Conservation (phyloP, 257 asterid species). For the Leonotis leonurus region DNA sequence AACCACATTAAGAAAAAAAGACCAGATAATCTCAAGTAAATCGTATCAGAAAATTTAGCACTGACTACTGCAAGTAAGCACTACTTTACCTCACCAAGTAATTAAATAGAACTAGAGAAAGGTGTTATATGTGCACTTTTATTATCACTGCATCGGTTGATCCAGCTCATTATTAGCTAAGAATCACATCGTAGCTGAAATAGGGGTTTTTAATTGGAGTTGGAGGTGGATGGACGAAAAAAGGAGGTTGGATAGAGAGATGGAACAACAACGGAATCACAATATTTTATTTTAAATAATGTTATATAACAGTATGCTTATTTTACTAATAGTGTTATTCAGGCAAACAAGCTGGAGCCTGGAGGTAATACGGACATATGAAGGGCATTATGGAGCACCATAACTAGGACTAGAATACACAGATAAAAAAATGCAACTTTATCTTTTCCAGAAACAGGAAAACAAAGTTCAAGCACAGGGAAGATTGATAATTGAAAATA, state of each 20-base stretch:
- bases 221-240: not conserved
- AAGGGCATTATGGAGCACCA: not conserved
- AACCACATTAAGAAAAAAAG: constrained; percentile 1
- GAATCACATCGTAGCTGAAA: not conserved
- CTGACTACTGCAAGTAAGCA: too few relatives aligned
- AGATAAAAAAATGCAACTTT: not conserved
- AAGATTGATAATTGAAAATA: too few relatives aligned
- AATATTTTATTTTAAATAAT: not conserved
- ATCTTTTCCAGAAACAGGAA: too few relatives aligned
- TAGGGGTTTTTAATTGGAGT: not conserved
- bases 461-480: too few relatives aligned
- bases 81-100: too few relatives aligned
- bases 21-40: not conserved
- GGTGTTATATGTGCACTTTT: not conserved
- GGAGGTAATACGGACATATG: not conserved
- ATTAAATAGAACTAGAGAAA: not conserved
- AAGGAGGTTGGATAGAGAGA: not conserved
- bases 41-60: not conserved
- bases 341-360: not conserved
- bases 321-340: not conserved
- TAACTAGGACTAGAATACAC: not conserved
- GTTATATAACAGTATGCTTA: not conserved
- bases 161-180: not conserved
- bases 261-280: not conserved
- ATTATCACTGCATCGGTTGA: not conserved